Percentiles rank a stretch among this genome's conserved stretches.
Evolutionary conservation across 108 stramenopile genomes (phyloP).

Genomic region (Mayamaea pseudoterrestris): DNA sequence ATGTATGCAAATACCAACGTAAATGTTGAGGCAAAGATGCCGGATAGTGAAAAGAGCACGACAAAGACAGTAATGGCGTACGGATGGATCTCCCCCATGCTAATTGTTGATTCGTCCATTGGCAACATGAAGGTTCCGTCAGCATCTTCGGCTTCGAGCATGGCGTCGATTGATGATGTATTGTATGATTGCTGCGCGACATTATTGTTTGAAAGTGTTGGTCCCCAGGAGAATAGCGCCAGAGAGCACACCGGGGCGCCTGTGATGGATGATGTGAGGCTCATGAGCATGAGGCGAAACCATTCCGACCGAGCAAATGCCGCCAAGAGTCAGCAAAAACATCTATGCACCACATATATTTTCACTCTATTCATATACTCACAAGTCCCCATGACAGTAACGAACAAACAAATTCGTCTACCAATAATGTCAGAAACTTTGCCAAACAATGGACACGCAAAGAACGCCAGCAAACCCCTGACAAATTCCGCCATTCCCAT

Average conservation of each 20-base stretch:
- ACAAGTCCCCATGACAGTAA: constrained; percentile 88
- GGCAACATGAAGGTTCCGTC: too few species aligned
- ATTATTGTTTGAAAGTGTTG: not conserved
- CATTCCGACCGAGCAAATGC: too few species aligned
- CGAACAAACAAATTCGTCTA: constrained; percentile 65
- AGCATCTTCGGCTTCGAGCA: not conserved
- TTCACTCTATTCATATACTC: too few species aligned
- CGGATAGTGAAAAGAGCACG: constrained; percentile 60
- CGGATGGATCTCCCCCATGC: constrained; percentile 10
- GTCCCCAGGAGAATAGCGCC: constrained; percentile 58
- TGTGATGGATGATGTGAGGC: too few species aligned
- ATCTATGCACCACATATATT: too few species aligned
- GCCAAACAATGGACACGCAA: constrained; percentile 88
- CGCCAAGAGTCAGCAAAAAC: too few species aligned
- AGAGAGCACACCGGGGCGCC: constrained; percentile 79
- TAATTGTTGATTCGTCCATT: too few species aligned
- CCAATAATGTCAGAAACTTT: constrained; percentile 78
- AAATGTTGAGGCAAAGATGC: constrained; percentile 93
- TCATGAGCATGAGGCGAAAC: too few species aligned
- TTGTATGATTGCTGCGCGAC: constrained; percentile 1
- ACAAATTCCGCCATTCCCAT: constrained; percentile 81
- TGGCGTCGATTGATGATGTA: not conserved
- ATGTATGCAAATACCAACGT: constrained; percentile 97
- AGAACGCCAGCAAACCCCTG: constrained; percentile 85
- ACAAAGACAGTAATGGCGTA: constrained; percentile 53